Evolutionary conservation across 2,329 filamentous ascomycete species (phyloP).

Genomic region (Penicillium sp.): DNA sequence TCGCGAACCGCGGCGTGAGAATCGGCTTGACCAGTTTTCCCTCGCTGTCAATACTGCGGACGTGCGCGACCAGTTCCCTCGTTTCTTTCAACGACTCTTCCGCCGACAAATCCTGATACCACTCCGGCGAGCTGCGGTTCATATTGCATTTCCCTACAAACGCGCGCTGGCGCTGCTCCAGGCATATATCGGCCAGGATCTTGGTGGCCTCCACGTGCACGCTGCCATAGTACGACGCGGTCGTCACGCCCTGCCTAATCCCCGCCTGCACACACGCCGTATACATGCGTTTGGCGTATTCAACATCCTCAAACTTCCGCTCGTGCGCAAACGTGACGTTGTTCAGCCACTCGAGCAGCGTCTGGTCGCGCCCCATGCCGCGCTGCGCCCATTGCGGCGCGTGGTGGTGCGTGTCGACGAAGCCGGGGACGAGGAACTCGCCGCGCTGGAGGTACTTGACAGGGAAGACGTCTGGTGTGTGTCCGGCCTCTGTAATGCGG

Average conservation of each 20-base stretch:
- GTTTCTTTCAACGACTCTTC: conserved; percentile 51
- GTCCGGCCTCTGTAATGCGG: conserved; percentile 23
- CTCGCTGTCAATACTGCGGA: conserved; percentile 44
- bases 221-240: conserved; percentile 35
- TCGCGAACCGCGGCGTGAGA: conserved; percentile 59
- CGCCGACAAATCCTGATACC: conserved; percentile 47
- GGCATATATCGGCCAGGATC: conserved; percentile 31
- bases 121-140: conserved; percentile 45
- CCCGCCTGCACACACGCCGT: conserved; percentile 53
- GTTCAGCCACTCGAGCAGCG: conserved; percentile 58
- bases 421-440: conserved; percentile 32
- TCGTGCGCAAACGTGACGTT: conserved; percentile 63
- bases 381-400: conserved; percentile 55
- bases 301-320: conserved; percentile 54
- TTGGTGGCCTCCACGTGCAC: conserved; percentile 27
- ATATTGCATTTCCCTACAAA: conserved; percentile 36
- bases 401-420: conserved; percentile 65
- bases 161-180: conserved; percentile 30
- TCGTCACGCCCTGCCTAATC: conserved; percentile 50
- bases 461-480: conserved; percentile 23
- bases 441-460: conserved; percentile 25
- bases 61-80: conserved; percentile 47
- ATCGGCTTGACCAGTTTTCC: conserved; percentile 47
- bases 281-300: conserved; percentile 54
- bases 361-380: conserved; percentile 39